phyloP scores from a whole-genome alignment of 768 basidiomycete species.

The Rhodotorula kratochvilovae region DNA sequence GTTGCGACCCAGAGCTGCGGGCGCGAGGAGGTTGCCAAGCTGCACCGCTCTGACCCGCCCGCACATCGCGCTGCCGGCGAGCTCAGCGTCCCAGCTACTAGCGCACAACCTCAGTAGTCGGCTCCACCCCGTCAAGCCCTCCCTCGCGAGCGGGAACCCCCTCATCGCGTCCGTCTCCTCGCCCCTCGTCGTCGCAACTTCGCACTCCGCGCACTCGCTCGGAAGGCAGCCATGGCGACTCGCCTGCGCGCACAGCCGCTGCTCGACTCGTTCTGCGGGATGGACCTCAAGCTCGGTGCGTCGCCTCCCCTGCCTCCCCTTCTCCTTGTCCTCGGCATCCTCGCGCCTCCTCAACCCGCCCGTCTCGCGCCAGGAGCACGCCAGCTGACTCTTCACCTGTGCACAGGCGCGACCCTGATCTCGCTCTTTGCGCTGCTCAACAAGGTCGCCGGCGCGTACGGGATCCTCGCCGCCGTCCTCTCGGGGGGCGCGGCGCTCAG shows the following conservation, averaged over 20 bases:
- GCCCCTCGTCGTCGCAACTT: not conserved
- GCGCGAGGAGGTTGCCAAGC: no score
- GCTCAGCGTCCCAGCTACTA: no score
- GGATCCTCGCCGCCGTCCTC: constrained; percentile 81
- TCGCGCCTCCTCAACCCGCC: no score
- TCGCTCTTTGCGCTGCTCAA: constrained; percentile 90
- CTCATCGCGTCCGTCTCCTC: not conserved
- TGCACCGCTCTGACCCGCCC: no score
- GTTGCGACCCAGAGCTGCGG: no score
- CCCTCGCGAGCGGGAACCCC: not conserved
- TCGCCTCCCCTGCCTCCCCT: not conserved
- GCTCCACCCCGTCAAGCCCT: no score
- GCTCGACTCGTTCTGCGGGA: constrained; percentile 64
- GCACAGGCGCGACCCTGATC: constrained; percentile 68
- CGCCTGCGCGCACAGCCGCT: constrained; percentile 11
- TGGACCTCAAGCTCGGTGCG: constrained; percentile 82
- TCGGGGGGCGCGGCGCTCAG: constrained; percentile 61
- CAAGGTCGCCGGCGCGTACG: constrained; percentile 93
- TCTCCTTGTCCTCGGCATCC: not conserved
- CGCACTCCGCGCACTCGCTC: not conserved
- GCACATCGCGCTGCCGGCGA: no score
- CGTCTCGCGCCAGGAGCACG: no score
- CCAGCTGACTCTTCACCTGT: no score
- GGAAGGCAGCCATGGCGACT: constrained; percentile 3
- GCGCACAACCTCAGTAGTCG: not conserved